phyloP scores from a whole-genome alignment of 2,329 filamentous ascomycete genomes.

The Macrophomina phaseolina region DNA sequence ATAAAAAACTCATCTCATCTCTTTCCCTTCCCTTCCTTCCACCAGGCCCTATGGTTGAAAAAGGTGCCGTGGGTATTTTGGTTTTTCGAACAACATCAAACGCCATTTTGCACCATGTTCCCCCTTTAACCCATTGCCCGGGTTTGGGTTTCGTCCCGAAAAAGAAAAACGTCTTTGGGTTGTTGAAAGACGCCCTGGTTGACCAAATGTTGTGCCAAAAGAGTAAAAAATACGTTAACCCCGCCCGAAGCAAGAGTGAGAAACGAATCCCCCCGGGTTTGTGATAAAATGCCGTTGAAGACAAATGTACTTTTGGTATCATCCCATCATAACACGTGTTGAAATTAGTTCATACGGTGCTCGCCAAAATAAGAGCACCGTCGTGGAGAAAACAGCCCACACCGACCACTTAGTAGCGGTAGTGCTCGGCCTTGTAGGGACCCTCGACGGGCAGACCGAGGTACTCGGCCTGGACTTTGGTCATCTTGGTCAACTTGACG shows the following conservation, averaged over 20 bases:
- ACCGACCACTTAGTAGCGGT: conserved; percentile 43
- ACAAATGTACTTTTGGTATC: conserved; percentile 61
- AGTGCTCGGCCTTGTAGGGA: conserved; percentile 92
- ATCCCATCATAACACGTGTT: conserved; percentile 66
- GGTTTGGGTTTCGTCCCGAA: too few species aligned
- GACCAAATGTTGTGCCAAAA: not conserved
- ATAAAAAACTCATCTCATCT: not conserved
- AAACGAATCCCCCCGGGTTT: conserved; percentile 12
- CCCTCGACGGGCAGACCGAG: conserved; percentile 84
- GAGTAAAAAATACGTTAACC: conserved; percentile 9
- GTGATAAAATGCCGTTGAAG: conserved; percentile 65
- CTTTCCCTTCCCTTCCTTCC: conserved; percentile 1
- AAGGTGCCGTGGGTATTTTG: conserved; percentile 16
- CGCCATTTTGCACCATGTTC: conserved; percentile 12
- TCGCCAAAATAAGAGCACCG: conserved; percentile 20
- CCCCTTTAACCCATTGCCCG: not conserved
- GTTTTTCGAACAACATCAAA: conserved; percentile 8
- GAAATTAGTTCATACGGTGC: conserved; percentile 44
- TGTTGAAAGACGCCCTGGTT: conserved; percentile 24
- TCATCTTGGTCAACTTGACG: conserved; percentile 89
- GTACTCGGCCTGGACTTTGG: conserved; percentile 89
- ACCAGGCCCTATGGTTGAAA: conserved; percentile 21
- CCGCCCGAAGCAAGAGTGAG: conserved; percentile 9
- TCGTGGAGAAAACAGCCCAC: too few species aligned
- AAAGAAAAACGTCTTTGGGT: not conserved